A percentile compares a stretch with the other conserved stretches of the same genome.
Conservation (phyloP, 768 basidiomycete genomes). For the Tubosaeta sp. region DNA sequence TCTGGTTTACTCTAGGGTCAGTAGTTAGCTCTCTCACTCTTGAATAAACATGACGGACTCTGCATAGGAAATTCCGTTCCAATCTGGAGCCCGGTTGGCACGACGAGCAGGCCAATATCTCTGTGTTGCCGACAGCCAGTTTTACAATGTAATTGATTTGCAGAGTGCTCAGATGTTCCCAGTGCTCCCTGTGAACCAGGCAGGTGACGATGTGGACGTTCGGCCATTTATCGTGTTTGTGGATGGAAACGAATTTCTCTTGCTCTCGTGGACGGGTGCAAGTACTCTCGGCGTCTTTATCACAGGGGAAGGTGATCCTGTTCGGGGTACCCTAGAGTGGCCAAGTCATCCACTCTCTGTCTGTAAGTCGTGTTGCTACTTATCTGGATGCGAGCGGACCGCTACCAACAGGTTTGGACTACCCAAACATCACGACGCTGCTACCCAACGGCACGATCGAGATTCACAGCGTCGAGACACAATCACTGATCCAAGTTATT, state of each 20-base stretch:
- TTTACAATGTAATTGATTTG: slow-evolving; percentile 79
- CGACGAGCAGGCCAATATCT: slow-evolving; percentile 58
- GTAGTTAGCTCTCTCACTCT: slow-evolving; percentile 2
- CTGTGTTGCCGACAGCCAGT: slow-evolving; percentile 68
- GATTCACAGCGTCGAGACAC: slow-evolving; percentile 76
- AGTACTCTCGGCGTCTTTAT: slow-evolving; percentile 85
- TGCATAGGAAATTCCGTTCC: slow-evolving; percentile 67
- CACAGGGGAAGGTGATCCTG: slow-evolving; percentile 79
- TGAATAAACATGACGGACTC: background rate
- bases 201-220: slow-evolving; percentile 38
- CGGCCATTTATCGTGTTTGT: slow-evolving; percentile 76
- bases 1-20: slow-evolving; percentile 57
- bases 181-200: slow-evolving; percentile 78
- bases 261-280: slow-evolving; percentile 79
- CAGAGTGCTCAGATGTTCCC: slow-evolving; percentile 64
- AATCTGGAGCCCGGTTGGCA: slow-evolving; percentile 53
- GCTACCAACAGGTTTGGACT: slow-evolving; percentile 59
- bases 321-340: slow-evolving; percentile 88
- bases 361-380: slow-evolving; percentile 46
- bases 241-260: slow-evolving; percentile 74
- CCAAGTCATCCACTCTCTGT: slow-evolving; percentile 69
- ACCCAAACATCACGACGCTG: slow-evolving; percentile 75
- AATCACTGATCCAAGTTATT: slow-evolving; percentile 66
- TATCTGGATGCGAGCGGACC: background rate
- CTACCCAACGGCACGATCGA: slow-evolving; percentile 76